Evolutionary conservation across 164 flowering plant species (phyloP).

Genomic region (Vitis cinerea): DNA sequence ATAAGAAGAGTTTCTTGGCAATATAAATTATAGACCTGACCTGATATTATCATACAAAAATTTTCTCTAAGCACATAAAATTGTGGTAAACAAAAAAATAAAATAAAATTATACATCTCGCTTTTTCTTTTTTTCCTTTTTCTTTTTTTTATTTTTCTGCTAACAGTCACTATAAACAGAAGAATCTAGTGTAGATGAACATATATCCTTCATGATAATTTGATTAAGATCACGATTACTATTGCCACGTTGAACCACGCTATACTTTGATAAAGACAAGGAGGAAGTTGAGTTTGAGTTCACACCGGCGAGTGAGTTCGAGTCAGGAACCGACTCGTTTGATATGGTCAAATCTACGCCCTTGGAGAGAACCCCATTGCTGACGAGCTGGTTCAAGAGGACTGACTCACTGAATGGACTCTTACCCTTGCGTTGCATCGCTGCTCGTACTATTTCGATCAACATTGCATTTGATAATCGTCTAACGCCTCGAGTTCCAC

Average conservation of each 20-base stretch:
- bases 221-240: slow-evolving; percentile 26
- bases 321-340: slow-evolving; percentile 41
- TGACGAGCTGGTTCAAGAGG: slow-evolving; percentile 61
- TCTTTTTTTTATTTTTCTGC: background rate
- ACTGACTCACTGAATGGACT: slow-evolving; percentile 51
- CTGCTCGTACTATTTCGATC: slow-evolving; percentile 55
- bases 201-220: slow-evolving; percentile 40
- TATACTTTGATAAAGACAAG: slow-evolving; percentile 6
- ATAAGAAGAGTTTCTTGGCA: too few relatives aligned
- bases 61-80: background rate
- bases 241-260: slow-evolving; percentile 33
- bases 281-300: slow-evolving; percentile 9
- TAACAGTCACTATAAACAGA: slow-evolving; percentile 72
- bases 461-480: slow-evolving; percentile 55
- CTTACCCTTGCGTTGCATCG: slow-evolving; percentile 59
- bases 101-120: background rate
- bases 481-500: slow-evolving; percentile 68
- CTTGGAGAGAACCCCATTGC: slow-evolving; percentile 40
- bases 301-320: slow-evolving; percentile 31
- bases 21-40: too few relatives aligned
- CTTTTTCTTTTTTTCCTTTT: background rate
- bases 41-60: too few relatives aligned
- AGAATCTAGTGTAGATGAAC: slow-evolving; percentile 52
- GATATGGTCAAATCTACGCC: slow-evolving; percentile 33
- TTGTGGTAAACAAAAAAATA: background rate